Base-by-base conservation (phyloP, 2,329 filamentous ascomycete genomes). In the Paramyrothecium sp. region DNA sequence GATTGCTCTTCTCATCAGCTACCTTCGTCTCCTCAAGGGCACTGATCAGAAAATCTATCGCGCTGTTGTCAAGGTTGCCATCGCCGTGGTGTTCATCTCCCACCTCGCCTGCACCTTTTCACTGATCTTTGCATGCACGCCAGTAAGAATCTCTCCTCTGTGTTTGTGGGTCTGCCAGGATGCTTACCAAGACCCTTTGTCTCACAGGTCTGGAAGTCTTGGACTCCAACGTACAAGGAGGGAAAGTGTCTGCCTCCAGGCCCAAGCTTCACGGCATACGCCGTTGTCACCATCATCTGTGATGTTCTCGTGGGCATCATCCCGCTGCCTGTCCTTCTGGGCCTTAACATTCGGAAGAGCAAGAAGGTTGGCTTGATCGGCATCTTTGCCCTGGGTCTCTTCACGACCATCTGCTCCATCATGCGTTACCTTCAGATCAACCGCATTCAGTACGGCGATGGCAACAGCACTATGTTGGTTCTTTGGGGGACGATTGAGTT, bases 401-500 rank as follows among this genome's bases (percentile, higher is more conserved):
- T 84, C 62, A 84, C 81, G 0, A 84, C 81, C 0, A 56, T 84
- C 8, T 84, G 81, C 63, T 83, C 81, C 3, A 73, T 84, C 55
- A 66, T 84, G 55, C 75, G 82, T 13, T 78, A 83, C 57, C 69
- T 74, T 0, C 79, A 84, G 61, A 84, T 84, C 58, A 67, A 78
- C 58, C 70, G 75, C 0, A 81, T 84, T 44, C 77, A 79, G 17
- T 68, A 70, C 13, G 79, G 78, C 2, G 79, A 83, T 41, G 80
- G 81, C 10, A 81, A 83, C 61, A 83, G 81, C 0, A 84, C 82
- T 4, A 80, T 82, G 77, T 71, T 85, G 12, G 74, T 85, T 1
- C 69, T 84, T 0, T 85, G 81, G 81, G 82, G 82, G 4, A 80
- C 78, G 2, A 80, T 85, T 56, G 82, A 85, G 64, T 81, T 84